Base-by-base conservation (phyloP, 2,329 filamentous ascomycete species). In the Teratosphaeria gauchensis region DNA sequence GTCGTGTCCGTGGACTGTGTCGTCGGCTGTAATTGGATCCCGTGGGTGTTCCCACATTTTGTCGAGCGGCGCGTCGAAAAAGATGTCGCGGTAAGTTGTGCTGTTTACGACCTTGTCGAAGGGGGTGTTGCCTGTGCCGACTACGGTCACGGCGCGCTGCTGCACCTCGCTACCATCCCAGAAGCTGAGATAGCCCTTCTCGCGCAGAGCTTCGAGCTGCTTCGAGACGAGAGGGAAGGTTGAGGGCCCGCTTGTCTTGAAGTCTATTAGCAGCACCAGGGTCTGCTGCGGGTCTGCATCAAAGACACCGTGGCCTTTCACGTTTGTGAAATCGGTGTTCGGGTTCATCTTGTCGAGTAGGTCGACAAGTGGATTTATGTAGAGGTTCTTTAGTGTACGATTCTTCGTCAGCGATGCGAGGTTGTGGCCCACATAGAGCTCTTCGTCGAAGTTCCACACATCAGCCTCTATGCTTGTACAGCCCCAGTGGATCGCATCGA, bases 381-480 rank as follows among this genome's bases (percentile, higher is more conserved):
- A 90, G 11, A 90, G 77, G 3, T 76, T 79, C 64, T 75, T 66
- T 61, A 89, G 81, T 0, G 85, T 88, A 31, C 81, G 79, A 57
- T 80, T 78, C 19, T 71, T 68, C 28, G 79, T 79, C 33, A 88
- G 69, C 0, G 80, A 77, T 2, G 79, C 77, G 1, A 72, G 76
- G 53, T 81, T 80, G 68, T 90, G 87, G 2, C 85, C 85, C 21
- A 90, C 82, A 52, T 82, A 82, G 5, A 90, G 76, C 11, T 83
- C 77, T 4, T 77, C 70, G 57, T 80, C 76, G 54, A 79, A 79
- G 1, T 83, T 75, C 84, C 84, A 90, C 24, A 90, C 81, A 66
- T 90, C 87, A 2, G 84, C 85, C 72, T 90, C 87, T 3, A 88
- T 77, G 9, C 84, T 81, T 5, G 82, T 81, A 64, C 83, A 87